Evolutionary conservation across 148 eudicot species (phyloP).

Genomic region (Tetragonia tetragonoides): DNA sequence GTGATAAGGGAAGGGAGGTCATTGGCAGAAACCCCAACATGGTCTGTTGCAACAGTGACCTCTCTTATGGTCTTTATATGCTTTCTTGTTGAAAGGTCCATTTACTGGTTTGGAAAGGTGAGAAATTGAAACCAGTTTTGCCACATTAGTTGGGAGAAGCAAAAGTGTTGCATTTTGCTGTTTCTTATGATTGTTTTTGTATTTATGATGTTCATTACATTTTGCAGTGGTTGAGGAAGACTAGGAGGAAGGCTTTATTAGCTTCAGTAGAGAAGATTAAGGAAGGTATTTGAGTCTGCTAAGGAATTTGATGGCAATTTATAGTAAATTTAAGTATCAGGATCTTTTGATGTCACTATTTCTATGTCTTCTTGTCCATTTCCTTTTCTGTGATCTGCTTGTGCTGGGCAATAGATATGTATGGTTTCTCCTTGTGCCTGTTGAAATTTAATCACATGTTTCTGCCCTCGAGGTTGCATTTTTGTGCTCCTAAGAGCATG

Average conservation of each 20-base stretch:
- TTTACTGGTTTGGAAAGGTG: slow-evolving; percentile 91
- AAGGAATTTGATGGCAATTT: not conserved
- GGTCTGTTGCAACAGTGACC: slow-evolving; percentile 96
- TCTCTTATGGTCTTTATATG: slow-evolving; percentile 89
- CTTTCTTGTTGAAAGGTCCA: slow-evolving; percentile 73
- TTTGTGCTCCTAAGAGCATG: not conserved
- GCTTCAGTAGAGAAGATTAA: slow-evolving; percentile 95
- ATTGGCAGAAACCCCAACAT: slow-evolving; percentile 89
- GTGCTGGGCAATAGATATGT: not conserved
- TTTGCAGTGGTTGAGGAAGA: slow-evolving; percentile 90
- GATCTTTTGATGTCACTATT: slow-evolving; percentile 1
- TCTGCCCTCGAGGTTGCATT: not conserved
- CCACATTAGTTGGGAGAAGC: not conserved
- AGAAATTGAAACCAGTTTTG: slow-evolving; percentile 6
- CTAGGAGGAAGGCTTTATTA: slow-evolving; percentile 84
- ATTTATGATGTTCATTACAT: not conserved
- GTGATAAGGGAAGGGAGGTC: slow-evolving; percentile 79
- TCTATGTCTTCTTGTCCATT: not conserved
- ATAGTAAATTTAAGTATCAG: not conserved
- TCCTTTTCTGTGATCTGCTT: not conserved
- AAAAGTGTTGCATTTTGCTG: not conserved
- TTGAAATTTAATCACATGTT: not conserved
- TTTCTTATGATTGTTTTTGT: not conserved
- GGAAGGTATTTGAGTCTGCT: slow-evolving; percentile 53
- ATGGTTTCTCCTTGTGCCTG: not conserved